These are phyloP conservation scores for Helianthus tuberosus DNA, from an alignment of 129 eudicot species.

Conservation along the genomic window DNA sequence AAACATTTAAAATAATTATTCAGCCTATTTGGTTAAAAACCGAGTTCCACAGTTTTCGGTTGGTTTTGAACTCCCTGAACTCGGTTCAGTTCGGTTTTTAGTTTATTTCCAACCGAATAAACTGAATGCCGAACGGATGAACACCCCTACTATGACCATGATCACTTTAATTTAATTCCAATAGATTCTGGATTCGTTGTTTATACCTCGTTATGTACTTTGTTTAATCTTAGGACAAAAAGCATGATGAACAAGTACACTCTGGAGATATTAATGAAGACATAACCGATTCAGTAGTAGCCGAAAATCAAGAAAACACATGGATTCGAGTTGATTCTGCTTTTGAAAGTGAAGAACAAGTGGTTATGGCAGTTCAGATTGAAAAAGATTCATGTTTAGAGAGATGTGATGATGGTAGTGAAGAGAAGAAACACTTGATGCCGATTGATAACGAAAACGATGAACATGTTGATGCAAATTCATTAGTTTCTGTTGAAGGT, in stretches of 20 bases:
- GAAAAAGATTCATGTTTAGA: constrained; percentile 18
- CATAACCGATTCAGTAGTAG: neutral
- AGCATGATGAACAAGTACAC: constrained; percentile 14
- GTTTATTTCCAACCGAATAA: no score
- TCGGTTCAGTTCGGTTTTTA: no score
- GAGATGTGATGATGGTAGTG: neutral
- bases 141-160: no score
- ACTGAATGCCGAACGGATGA: no score
- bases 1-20: no score
- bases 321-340: constrained; percentile 21
- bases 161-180: neutral
- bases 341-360: constrained; percentile 23
- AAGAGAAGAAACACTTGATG: constrained; percentile 2
- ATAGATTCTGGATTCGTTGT: neutral
- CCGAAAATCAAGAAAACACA: constrained; percentile 4
- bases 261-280: constrained; percentile 11
- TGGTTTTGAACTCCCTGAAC: no score
- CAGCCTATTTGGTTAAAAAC: no score
- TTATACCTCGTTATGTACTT: neutral
- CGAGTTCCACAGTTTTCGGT: no score
- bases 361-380: constrained; percentile 7
- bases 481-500: neutral
- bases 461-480: neutral
- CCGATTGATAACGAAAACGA: constrained; percentile 11
- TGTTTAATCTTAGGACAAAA: constrained; percentile 43